Evolutionary conservation across 1,284 basidiomycete species (phyloP).

Genomic region (Butyriboletus appendiculatus): DNA sequence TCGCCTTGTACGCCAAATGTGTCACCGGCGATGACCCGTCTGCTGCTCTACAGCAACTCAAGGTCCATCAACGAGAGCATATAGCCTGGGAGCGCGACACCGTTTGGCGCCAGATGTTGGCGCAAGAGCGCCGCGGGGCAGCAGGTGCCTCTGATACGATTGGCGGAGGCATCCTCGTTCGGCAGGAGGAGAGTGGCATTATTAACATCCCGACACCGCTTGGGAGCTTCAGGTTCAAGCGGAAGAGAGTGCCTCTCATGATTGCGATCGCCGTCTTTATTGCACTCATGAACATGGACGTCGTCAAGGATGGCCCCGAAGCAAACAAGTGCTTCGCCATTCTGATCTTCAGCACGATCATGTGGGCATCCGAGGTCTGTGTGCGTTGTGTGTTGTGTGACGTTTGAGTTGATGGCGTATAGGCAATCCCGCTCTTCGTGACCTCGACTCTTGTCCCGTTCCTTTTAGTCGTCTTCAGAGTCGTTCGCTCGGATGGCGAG

Average conservation of each 20-base stretch:
- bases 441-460: slow-evolving; percentile 92
- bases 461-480: slow-evolving; percentile 84
- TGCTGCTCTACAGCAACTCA: slow-evolving; percentile 80
- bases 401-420: slow-evolving; percentile 13
- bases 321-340: slow-evolving; percentile 94
- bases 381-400: not conserved
- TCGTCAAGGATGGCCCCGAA: slow-evolving; percentile 63
- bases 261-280: slow-evolving; percentile 61
- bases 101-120: slow-evolving; percentile 98
- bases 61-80: slow-evolving; percentile 89
- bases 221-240: slow-evolving; percentile 65
- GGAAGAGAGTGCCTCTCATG: slow-evolving; percentile 59
- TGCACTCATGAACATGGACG: slow-evolving; percentile 58
- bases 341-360: slow-evolving; percentile 87
- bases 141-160: slow-evolving; percentile 42
- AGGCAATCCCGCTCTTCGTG: slow-evolving; percentile 96
- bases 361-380: slow-evolving; percentile 95
- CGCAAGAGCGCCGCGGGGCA: slow-evolving; percentile 76
- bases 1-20: slow-evolving; percentile 85
- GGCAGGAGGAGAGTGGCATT: slow-evolving; percentile 53
- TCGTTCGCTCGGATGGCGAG: slow-evolving; percentile 63
- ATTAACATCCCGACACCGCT: slow-evolving; percentile 60
- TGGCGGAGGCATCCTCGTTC: slow-evolving; percentile 53
- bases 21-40: slow-evolving; percentile 77
- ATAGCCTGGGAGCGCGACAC: slow-evolving; percentile 95